Conservation (phyloP, 352 stramenopile genomes). For the Globisporangium echinulatum region DNA sequence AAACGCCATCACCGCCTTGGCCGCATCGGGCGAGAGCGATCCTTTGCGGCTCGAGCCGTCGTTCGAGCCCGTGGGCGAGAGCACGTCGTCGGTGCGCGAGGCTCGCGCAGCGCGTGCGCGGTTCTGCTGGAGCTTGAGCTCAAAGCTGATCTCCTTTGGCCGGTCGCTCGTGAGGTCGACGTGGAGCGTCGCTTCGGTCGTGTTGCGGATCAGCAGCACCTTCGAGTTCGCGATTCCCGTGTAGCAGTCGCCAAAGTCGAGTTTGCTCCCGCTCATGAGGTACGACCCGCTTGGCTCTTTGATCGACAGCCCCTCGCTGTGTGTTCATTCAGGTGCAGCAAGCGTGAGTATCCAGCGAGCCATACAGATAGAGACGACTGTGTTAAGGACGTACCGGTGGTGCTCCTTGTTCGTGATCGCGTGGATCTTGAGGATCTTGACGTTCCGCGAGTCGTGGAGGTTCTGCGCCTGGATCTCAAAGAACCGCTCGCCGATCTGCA, state of each 20-base stretch:
- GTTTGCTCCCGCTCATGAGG: conserved; percentile 80
- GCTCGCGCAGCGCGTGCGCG: conserved; percentile 50
- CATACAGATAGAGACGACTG: background rate
- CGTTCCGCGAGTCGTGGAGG: conserved; percentile 76
- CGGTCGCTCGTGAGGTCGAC: conserved; percentile 82
- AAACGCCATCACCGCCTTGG: conserved; percentile 47
- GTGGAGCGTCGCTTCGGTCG: conserved; percentile 76
- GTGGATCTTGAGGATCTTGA: conserved; percentile 84
- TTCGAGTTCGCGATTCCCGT: conserved; percentile 79
- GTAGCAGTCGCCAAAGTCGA: conserved; percentile 89
- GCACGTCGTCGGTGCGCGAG: conserved; percentile 48
- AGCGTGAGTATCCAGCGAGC: background rate
- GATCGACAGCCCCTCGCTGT: conserved; percentile 80
- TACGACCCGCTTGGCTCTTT: conserved; percentile 79
- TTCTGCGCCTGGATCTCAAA: conserved; percentile 87
- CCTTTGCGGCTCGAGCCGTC: conserved; percentile 66
- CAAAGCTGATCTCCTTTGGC: conserved; percentile 85
- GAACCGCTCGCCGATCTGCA: conserved; percentile 74
- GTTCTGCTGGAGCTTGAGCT: conserved; percentile 80
- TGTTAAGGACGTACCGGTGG: conserved; percentile 41
- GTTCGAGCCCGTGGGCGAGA: conserved; percentile 71
- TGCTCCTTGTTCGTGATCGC: conserved; percentile 86
- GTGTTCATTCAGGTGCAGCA: background rate
- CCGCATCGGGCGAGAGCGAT: conserved; percentile 52
- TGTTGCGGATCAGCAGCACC: conserved; percentile 77